Conservation (phyloP, 306 rosid genomes). For the Trichosanthes cucumerina region DNA sequence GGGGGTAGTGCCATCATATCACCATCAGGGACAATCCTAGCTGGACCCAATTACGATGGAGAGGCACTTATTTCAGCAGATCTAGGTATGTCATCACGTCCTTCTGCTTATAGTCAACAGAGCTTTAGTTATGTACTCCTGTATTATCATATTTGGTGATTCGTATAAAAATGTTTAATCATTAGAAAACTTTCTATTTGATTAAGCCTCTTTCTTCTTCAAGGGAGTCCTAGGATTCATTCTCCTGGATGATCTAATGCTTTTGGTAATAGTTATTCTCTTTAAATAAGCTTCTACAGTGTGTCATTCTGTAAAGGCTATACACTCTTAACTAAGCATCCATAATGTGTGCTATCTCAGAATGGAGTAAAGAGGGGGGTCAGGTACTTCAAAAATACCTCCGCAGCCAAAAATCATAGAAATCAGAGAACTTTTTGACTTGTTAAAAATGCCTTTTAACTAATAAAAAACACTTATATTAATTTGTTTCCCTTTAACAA, state of each 20-base stretch:
- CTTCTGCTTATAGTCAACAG: background rate
- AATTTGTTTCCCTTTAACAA: background rate
- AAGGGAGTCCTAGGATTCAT: background rate
- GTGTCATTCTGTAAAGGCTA: background rate
- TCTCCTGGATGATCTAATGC: background rate
- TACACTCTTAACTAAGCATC: background rate
- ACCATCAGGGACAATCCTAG: constrained; percentile 73
- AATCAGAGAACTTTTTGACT: background rate
- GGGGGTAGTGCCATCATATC: constrained; percentile 94
- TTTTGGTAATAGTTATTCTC: background rate
- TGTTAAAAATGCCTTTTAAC: background rate
- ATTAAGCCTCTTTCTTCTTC: background rate
- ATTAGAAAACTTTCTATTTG: background rate
- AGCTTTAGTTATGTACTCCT: background rate
- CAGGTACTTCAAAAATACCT: background rate
- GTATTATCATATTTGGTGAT: background rate
- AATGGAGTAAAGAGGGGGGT: background rate
- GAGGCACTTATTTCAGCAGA: constrained; percentile 89
- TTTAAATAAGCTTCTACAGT: background rate
- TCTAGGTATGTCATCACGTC: constrained; percentile 43
- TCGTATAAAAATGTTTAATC: background rate
- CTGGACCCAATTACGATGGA: constrained; percentile 89
- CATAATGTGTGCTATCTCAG: background rate
- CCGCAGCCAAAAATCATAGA: background rate
- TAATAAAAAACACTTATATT: background rate